Evolutionary conservation across 2,329 filamentous ascomycete genomes (phyloP).

Genomic region (Bipolaris sorokiniana): DNA sequence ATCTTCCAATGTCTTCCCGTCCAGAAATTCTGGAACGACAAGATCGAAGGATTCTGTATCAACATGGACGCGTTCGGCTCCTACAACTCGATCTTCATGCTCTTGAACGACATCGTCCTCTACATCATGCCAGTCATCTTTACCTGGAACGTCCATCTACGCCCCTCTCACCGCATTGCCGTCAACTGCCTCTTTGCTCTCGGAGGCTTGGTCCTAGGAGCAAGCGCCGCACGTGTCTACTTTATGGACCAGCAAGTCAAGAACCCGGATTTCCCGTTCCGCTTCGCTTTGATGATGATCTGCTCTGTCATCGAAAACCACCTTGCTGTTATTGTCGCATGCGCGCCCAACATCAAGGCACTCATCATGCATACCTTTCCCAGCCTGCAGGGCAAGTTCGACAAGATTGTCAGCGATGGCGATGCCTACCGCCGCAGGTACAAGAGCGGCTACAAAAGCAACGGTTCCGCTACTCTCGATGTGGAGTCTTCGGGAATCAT

Average conservation of each 20-base stretch:
- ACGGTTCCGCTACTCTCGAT: constrained; percentile 6
- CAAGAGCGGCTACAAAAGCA: background rate
- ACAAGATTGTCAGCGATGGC: constrained; percentile 18
- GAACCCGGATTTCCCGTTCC: constrained; percentile 34
- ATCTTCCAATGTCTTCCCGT: constrained; percentile 48
- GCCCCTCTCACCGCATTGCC: constrained; percentile 41
- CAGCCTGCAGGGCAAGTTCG: constrained; percentile 28
- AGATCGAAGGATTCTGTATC: constrained; percentile 41
- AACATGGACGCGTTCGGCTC: constrained; percentile 46
- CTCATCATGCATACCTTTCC: constrained; percentile 35
- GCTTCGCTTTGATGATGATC: constrained; percentile 39
- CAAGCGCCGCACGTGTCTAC: constrained; percentile 34
- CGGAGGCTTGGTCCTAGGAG: constrained; percentile 41
- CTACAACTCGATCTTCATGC: constrained; percentile 47
- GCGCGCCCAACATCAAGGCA: constrained; percentile 44
- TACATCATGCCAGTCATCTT: constrained; percentile 50
- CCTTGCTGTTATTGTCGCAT: constrained; percentile 46
- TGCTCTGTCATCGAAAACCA: constrained; percentile 48
- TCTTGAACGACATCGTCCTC: constrained; percentile 48
- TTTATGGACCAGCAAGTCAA: constrained; percentile 34
- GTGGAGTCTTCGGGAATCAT: constrained; percentile 5
- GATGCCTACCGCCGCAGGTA: constrained; percentile 1
- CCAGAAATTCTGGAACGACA: constrained; percentile 39
- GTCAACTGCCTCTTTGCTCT: constrained; percentile 44
- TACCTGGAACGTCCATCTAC: constrained; percentile 45